Conservation (phyloP, 2,329 filamentous ascomycete species). For the Fusarium phyllophilum region DNA sequence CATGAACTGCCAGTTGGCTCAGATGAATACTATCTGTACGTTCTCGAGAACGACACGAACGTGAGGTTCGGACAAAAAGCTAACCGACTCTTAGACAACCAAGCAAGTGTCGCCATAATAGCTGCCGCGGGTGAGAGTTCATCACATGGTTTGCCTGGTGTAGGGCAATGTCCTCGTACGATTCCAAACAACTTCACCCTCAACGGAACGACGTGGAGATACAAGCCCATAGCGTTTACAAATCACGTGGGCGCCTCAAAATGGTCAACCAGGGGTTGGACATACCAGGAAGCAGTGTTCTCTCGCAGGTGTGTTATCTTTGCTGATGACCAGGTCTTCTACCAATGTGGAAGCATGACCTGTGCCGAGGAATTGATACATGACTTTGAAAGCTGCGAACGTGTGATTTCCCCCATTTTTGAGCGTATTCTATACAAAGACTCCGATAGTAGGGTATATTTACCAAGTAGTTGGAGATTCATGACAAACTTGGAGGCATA, state of each 20-base stretch:
- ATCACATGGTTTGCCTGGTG: not conserved
- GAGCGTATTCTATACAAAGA: accelerated
- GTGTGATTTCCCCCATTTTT: not conserved
- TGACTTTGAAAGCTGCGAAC: accelerated
- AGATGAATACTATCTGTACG: not conserved
- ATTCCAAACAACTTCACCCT: not conserved
- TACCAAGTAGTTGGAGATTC: not conserved
- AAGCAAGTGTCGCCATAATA: not conserved
- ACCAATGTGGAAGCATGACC: not conserved
- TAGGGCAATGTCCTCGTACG: accelerated
- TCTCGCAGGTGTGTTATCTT: not conserved
- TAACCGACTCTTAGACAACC: not conserved
- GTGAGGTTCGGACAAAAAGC: not conserved
- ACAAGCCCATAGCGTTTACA: accelerated
- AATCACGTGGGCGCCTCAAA: not conserved
- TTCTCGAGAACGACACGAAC: accelerated
- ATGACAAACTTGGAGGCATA: not conserved
- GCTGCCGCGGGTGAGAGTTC: accelerated
- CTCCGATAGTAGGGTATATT: accelerated
- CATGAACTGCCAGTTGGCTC: not conserved
- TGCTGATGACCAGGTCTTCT: not conserved
- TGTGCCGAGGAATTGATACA: not conserved
- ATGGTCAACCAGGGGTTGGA: not conserved
- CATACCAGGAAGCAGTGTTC: not conserved
- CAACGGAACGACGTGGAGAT: not conserved